Percentiles rank a stretch among this genome's conserved stretches.
Conservation (phyloP, 2,329 filamentous ascomycete genomes). For the Epichloe aotearoae region DNA sequence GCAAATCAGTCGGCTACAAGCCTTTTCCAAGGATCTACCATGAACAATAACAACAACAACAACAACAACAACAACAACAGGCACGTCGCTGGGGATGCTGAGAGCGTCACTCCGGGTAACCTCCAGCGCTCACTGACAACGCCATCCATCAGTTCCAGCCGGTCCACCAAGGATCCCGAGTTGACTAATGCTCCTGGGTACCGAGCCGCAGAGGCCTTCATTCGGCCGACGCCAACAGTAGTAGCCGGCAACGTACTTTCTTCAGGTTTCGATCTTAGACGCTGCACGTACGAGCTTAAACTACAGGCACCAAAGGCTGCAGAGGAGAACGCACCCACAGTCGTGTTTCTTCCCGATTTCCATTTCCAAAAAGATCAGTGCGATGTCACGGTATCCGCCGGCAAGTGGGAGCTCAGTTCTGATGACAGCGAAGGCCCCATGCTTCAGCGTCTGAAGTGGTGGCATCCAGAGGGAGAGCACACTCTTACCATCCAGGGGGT, state of each 20-base stretch:
- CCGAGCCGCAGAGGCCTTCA: constrained; percentile 84
- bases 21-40: constrained; percentile 12
- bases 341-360: constrained; percentile 78
- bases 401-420: constrained; percentile 75
- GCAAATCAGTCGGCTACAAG: constrained; percentile 33
- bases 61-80: constrained; percentile 16
- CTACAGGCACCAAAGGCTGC: constrained; percentile 49
- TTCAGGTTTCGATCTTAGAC: constrained; percentile 72
- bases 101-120: constrained; percentile 58
- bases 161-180: constrained; percentile 38
- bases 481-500: constrained; percentile 68
- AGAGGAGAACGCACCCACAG: constrained; percentile 54
- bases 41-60: neutral
- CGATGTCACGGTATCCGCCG: constrained; percentile 63
- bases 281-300: constrained; percentile 62
- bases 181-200: constrained; percentile 57
- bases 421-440: constrained; percentile 57
- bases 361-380: constrained; percentile 73
- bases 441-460: constrained; percentile 76
- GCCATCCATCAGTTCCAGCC: constrained; percentile 49
- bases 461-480: constrained; percentile 81
- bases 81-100: constrained; percentile 35
- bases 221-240: constrained; percentile 68
- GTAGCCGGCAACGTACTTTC: constrained; percentile 58
- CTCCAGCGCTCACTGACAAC: constrained; percentile 60